These are phyloP conservation scores for Metschnikowia arizonensis DNA, from an alignment of 805 yeast species.

Conservation along the genomic window DNA sequence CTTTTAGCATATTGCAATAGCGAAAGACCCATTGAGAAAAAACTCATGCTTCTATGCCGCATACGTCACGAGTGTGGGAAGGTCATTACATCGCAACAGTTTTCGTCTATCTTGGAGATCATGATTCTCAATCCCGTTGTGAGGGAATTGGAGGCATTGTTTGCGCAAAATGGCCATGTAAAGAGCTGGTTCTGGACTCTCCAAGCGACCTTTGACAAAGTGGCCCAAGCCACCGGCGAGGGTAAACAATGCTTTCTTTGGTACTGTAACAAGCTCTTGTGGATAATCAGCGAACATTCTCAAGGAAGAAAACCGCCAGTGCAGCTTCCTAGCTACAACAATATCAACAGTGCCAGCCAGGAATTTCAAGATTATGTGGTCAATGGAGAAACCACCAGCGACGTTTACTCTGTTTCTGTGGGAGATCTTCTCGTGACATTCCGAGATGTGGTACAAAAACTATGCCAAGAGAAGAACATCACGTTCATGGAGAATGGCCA, in stretches of 20 bases:
- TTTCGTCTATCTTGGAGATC: constrained; percentile 25
- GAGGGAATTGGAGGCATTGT: not conserved
- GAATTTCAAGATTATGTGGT: not conserved
- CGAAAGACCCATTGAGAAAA: not conserved
- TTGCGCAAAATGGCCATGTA: not conserved
- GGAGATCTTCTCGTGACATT: constrained; percentile 46
- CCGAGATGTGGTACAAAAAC: constrained; percentile 61
- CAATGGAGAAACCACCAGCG: constrained; percentile 7
- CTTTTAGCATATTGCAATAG: not conserved
- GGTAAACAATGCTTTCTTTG: constrained; percentile 6
- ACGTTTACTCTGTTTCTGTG: constrained; percentile 39
- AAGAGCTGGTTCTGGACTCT: constrained; percentile 27
- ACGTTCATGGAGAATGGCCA: constrained; percentile 33
- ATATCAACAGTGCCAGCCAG: not conserved
- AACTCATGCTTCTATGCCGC: not conserved
- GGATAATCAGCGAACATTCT: not conserved
- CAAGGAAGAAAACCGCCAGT: not conserved
- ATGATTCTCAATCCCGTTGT: constrained; percentile 35
- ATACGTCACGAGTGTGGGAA: not conserved
- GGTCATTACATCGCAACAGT: constrained; percentile 7
- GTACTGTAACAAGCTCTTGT: constrained; percentile 11
- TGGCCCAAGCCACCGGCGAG: not conserved
- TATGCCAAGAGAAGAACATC: constrained; percentile 50
- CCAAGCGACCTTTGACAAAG: constrained; percentile 12
- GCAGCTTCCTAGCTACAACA: constrained; percentile 5